Evolutionary conservation across 495 filamentous ascomycete genomes (phyloP).

Genomic region (Aspergillus sclerotioniger): DNA sequence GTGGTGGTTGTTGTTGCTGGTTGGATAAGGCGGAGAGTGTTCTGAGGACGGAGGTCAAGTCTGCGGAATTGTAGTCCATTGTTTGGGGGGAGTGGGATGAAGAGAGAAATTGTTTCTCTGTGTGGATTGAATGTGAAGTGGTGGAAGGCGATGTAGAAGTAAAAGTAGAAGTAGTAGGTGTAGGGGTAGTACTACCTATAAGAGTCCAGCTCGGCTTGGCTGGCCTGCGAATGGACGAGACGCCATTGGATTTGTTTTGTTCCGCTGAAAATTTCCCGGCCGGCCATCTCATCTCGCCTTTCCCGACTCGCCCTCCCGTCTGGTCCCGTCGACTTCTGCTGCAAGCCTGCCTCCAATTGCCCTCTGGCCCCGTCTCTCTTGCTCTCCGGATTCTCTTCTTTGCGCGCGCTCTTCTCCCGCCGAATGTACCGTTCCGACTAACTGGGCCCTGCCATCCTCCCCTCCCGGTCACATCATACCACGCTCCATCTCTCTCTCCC

Average conservation of each 20-base stretch:
- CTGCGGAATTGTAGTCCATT: conserved; percentile 44
- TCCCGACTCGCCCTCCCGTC: conserved; percentile 5
- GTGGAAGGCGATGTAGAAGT: not conserved
- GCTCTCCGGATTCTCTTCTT: not conserved
- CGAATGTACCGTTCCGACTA: not conserved
- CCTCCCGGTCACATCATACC: not conserved
- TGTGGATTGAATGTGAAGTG: not conserved
- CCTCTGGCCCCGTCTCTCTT: conserved; percentile 17
- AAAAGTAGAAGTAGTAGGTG: not conserved
- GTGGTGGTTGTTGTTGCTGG: conserved; percentile 6
- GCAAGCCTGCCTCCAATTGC: conserved; percentile 12
- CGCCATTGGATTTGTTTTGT: conserved; percentile 8
- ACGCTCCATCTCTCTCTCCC: not conserved
- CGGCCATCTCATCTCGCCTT: conserved; percentile 16
- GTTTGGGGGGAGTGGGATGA: not conserved
- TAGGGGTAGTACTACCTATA: not conserved
- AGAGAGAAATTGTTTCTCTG: not conserved
- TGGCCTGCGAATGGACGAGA: not conserved
- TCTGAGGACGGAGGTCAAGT: conserved; percentile 53
- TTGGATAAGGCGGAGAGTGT: conserved; percentile 48
- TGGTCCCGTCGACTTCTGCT: conserved; percentile 1
- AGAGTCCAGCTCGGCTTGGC: no score
- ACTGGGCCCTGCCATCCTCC: not conserved
- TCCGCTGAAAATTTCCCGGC: conserved; percentile 42
- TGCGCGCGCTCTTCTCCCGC: not conserved